Conservation (phyloP, 208 protist genomes). For the Trypanosoma conorhini region DNA sequence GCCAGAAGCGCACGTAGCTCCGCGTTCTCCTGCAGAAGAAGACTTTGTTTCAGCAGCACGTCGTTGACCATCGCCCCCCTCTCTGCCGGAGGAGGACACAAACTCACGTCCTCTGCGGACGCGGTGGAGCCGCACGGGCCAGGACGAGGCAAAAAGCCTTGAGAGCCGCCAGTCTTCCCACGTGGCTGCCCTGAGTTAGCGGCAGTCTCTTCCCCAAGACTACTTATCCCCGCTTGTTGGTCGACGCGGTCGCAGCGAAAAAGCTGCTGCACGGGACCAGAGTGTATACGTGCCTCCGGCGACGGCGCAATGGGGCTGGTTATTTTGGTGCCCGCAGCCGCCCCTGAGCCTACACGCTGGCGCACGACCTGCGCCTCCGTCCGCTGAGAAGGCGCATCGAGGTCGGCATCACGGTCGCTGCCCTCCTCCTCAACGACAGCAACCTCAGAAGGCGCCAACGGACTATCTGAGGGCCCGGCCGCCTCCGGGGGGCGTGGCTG, state of each 20-base stretch:
- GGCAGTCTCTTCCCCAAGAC: background rate
- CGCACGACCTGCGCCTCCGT: background rate
- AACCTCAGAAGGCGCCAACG: constrained; percentile 2
- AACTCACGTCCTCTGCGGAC: background rate
- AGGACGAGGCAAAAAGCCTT: background rate
- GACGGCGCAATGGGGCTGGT: background rate
- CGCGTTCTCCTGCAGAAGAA: constrained; percentile 14
- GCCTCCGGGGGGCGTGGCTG: background rate
- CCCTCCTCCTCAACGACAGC: background rate
- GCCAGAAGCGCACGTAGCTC: constrained; percentile 12
- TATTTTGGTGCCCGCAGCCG: background rate
- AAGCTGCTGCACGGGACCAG: background rate
- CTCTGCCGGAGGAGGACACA: background rate
- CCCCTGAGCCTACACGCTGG: background rate
- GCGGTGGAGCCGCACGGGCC: background rate
- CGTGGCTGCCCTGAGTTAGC: background rate
- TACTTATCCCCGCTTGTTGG: background rate
- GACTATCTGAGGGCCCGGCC: background rate
- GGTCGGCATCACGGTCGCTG: background rate
- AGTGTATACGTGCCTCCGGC: background rate
- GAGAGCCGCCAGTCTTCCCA: background rate
- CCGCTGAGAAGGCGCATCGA: background rate
- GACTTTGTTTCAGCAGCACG: background rate
- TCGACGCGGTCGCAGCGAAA: background rate
- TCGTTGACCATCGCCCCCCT: background rate